Conservation (phyloP, 805 yeast genomes). For the Zygosaccharomyces rouxii region DNA sequence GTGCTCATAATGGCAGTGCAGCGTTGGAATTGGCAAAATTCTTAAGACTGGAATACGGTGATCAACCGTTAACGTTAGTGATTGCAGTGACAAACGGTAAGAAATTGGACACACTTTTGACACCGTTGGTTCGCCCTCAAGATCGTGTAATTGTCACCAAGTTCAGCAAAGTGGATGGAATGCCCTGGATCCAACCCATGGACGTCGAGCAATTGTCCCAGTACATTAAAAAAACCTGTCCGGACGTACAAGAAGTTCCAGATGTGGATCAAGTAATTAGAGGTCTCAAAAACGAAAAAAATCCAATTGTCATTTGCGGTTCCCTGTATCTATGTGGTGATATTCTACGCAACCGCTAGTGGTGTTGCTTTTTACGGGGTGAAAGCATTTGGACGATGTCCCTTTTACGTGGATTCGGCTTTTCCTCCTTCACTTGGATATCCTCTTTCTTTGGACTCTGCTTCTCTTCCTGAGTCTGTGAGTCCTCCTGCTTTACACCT, state of each 20-base stretch:
- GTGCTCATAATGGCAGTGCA: conserved; percentile 89
- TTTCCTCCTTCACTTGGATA: conserved; percentile 9
- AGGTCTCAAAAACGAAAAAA: conserved; percentile 17
- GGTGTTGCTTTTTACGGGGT: conserved; percentile 7
- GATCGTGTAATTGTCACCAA: conserved; percentile 61
- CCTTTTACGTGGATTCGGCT: conserved; percentile 4
- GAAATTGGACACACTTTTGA: conserved; percentile 47
- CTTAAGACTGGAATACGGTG: conserved; percentile 35
- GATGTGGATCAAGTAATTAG: conserved; percentile 30
- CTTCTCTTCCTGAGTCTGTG: neutral
- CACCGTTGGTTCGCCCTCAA: conserved; percentile 42
- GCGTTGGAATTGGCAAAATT: conserved; percentile 65
- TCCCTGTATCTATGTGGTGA: conserved; percentile 66
- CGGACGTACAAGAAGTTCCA: conserved; percentile 28
- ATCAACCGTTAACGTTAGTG: conserved; percentile 45
- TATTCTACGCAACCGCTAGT: conserved; percentile 33
- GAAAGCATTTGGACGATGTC: conserved; percentile 7
- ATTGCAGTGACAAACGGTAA: conserved; percentile 78
- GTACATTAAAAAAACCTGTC: conserved; percentile 25
- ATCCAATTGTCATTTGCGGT: conserved; percentile 56
- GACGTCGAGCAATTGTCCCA: conserved; percentile 26
- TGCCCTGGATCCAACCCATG: conserved; percentile 85
- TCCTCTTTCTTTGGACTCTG: neutral
- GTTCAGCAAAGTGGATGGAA: conserved; percentile 71
- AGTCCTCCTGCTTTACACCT: conserved; percentile 3